Conservation (phyloP, 345 rosid genomes). For the Rhodomyrtus tomentosa region DNA sequence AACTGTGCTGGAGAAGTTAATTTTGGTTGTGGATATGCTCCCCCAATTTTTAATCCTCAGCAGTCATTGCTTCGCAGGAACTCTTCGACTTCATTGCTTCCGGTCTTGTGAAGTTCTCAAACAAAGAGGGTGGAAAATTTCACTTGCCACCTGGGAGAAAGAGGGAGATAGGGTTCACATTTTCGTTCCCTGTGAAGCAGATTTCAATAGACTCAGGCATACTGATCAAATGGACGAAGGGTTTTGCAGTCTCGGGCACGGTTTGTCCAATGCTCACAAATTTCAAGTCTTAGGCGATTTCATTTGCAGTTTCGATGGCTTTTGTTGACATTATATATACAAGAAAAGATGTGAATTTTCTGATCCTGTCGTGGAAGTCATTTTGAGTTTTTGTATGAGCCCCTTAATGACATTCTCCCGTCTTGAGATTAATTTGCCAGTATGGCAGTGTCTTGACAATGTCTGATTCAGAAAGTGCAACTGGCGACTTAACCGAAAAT, state of each 20-base stretch:
- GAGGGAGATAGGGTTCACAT: conserved; percentile 81
- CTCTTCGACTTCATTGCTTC: conserved; percentile 78
- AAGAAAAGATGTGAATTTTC: not conserved
- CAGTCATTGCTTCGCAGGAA: conserved; percentile 13
- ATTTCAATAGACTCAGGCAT: conserved; percentile 71
- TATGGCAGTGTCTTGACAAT: rapidly evolving
- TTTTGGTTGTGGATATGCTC: not conserved
- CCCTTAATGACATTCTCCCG: not conserved
- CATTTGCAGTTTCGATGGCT: not conserved
- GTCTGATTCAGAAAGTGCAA: not conserved
- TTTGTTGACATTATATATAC: not conserved
- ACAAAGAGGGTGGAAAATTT: conserved; percentile 43
- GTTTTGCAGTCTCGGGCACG: conserved; percentile 79
- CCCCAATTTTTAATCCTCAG: not conserved
- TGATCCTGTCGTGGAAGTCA: not conserved
- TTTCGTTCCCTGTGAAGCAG: conserved; percentile 79
- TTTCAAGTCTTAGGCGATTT: not conserved
- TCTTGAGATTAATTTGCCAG: not conserved
- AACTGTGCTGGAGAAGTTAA: not conserved
- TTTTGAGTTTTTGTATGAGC: not conserved
- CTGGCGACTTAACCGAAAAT: not conserved
- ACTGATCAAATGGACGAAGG: conserved; percentile 80
- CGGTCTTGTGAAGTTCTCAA: conserved; percentile 39
- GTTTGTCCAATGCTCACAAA: conserved; percentile 16
- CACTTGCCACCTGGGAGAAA: conserved; percentile 37